Base-by-base conservation (phyloP, 441 rosid species). In the Adansonia gregorii region DNA sequence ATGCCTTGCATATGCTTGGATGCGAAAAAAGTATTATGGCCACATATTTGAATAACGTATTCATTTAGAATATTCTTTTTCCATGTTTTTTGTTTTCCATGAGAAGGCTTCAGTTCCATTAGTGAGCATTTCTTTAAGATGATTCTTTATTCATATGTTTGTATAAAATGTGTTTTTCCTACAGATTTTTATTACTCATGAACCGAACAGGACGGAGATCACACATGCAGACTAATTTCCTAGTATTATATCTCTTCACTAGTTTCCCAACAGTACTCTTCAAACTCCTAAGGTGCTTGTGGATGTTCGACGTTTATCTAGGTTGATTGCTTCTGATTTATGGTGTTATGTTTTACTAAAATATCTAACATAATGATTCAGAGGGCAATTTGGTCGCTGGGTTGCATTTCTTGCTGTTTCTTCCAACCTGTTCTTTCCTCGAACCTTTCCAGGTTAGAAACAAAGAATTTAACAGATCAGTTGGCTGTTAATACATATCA, bases 341-440 rank as follows among this genome's bases (percentile, higher is more conserved):
- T 31, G n/a, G 17, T 27, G 6, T 20, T 48, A 2, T n/a, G 35
- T 55, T 71, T 75, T 15, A 5, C 12, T n/a, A 27, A 35, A 51
- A 3, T 60, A n/a, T n/a, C 51, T 35, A 35, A 27, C 45, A 31
- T 10, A 64, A 79, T 76, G 58, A 67, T 84, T 85, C 86, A 88
- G 85, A 72, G 91, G 87, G 24, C 82, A 85, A 78, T 83, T 88
- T 78, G 91, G 93, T 75, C 27, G 56, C 77, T 88, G 86, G 90
- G 64, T 87, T 75, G 88, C 89, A 46, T 89, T 85, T 80, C 82
- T 88, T 43, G 87, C 87, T 10, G 74, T 82, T 55, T 78, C 69
- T 55, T 84, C 81, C 20, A 84, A 87, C 74, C 74, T 87, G 70
- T 83, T 83, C 73, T 79, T 80, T 68, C 89, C 90, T 61, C 69